phyloP scores from a whole-genome alignment of 2,329 filamentous ascomycete species.

The Phialophora macrospora region DNA sequence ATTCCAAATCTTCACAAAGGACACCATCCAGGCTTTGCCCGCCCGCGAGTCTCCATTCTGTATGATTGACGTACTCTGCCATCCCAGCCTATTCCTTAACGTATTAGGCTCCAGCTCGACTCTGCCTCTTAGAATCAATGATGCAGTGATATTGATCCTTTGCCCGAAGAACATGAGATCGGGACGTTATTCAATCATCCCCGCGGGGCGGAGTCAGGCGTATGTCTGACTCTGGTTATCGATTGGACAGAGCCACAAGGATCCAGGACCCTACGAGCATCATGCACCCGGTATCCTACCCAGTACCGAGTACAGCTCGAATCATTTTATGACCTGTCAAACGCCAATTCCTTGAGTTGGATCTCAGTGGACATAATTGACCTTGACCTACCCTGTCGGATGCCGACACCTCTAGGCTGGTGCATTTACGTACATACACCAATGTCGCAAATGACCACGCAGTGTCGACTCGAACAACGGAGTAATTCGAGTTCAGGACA shows the following conservation, averaged over 20 bases:
- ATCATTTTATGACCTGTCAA: constrained; percentile 2
- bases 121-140: not conserved
- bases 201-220: too few relatives aligned
- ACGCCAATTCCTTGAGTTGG: not conserved
- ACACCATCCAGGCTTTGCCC: not conserved
- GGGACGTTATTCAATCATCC: not conserved
- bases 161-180: not conserved
- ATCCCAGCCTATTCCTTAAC: not conserved
- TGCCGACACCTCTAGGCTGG: not conserved
- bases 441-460: not conserved
- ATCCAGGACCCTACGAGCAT: not conserved
- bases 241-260: not conserved
- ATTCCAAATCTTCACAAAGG: constrained; percentile 3
- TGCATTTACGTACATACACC: constrained; percentile 3
- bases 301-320: not conserved
- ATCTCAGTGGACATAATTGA: not conserved
- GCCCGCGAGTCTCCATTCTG: not conserved
- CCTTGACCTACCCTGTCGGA: not conserved
- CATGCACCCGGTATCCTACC: not conserved
- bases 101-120: not conserved
- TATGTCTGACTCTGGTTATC: not conserved
- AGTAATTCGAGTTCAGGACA: not conserved
- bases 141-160: not conserved
- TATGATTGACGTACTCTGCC: not conserved
- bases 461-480: not conserved